These are phyloP conservation scores for Stromatinia cepivora DNA, from an alignment of 2,329 filamentous ascomycete species.

Conservation along the genomic window DNA sequence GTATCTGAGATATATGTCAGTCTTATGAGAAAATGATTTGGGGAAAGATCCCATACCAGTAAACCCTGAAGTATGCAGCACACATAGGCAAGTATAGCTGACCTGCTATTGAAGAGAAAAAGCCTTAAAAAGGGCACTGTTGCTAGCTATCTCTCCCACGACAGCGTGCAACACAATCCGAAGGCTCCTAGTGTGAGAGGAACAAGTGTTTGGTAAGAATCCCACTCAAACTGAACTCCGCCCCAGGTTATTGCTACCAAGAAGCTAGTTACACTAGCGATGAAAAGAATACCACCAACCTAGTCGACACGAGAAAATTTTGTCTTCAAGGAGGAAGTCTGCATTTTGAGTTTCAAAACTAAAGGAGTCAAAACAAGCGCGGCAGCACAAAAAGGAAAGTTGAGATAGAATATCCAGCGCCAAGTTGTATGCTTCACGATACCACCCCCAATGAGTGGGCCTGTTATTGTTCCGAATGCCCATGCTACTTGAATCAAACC, in stretches of 20 bases:
- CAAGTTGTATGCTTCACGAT: slow-evolving; percentile 43
- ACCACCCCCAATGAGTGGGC: slow-evolving; percentile 43
- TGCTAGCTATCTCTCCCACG: neutral
- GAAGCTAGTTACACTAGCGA: slow-evolving; percentile 54
- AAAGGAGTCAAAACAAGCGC: slow-evolving; percentile 7
- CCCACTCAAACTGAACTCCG: slow-evolving; percentile 63
- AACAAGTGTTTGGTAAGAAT: slow-evolving; percentile 58
- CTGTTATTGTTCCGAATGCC: slow-evolving; percentile 46
- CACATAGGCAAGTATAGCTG: slow-evolving; percentile 51
- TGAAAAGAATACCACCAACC: slow-evolving; percentile 59
- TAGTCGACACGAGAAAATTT: slow-evolving; percentile 56
- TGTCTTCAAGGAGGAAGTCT: neutral
- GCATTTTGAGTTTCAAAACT: neutral
- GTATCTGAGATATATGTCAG: slow-evolving; percentile 1
- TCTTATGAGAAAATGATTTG: neutral
- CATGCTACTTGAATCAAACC: slow-evolving; percentile 44
- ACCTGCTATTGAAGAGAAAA: slow-evolving; percentile 52
- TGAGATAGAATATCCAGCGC: slow-evolving; percentile 35
- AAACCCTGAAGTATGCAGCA: neutral
- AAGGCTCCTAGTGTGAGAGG: too few relatives aligned
- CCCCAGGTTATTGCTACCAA: slow-evolving; percentile 62
- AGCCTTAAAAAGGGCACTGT: neutral
- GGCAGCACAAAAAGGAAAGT: slow-evolving; percentile 10
- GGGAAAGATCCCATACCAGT: neutral
- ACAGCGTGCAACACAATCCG: too few relatives aligned